phyloP scores from a whole-genome alignment of 1,139 yeast species.

The Oligophagozyma castellii region DNA sequence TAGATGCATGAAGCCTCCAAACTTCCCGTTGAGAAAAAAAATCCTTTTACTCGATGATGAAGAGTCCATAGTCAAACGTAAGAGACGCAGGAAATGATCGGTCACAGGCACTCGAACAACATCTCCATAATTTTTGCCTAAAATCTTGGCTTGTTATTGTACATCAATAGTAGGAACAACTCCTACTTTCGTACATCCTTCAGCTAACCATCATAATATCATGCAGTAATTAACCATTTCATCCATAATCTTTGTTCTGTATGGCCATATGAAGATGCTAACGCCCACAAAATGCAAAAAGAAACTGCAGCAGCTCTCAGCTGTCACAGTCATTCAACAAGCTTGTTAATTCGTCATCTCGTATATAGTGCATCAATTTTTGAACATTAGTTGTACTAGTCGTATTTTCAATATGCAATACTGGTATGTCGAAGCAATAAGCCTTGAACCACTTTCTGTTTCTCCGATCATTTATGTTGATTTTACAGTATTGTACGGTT shows the following conservation, averaged over 20 bases:
- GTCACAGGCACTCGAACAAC: no score
- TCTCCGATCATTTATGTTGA: conserved; percentile 58
- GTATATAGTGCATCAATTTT: conserved; percentile 67
- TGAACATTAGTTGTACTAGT: conserved; percentile 32
- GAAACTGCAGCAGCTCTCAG: no score
- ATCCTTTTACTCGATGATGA: conserved; percentile 13
- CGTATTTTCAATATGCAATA: conserved; percentile 52
- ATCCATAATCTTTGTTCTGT: no score
- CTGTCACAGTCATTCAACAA: conserved; percentile 35
- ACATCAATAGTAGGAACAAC: no score
- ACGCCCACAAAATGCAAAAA: no score
- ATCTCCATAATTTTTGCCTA: no score
- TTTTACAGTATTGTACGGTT: conserved; percentile 30
- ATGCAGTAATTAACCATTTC: no score
- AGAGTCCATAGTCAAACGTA: conserved; percentile 4
- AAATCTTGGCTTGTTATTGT: no score
- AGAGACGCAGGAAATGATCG: no score
- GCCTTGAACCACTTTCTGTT: conserved; percentile 66
- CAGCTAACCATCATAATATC: no score
- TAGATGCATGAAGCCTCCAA: conserved; percentile 6
- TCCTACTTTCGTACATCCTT: no score
- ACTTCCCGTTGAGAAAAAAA: conserved; percentile 9
- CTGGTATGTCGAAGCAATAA: conserved; percentile 87
- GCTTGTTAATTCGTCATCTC: conserved; percentile 28
- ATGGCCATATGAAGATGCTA: no score